A percentile compares a stretch with the other conserved stretches of the same genome.
These are phyloP conservation scores for Pterocarpus macrocarpus DNA, from an alignment of 306 rosid genomes.

Conservation along the genomic window DNA sequence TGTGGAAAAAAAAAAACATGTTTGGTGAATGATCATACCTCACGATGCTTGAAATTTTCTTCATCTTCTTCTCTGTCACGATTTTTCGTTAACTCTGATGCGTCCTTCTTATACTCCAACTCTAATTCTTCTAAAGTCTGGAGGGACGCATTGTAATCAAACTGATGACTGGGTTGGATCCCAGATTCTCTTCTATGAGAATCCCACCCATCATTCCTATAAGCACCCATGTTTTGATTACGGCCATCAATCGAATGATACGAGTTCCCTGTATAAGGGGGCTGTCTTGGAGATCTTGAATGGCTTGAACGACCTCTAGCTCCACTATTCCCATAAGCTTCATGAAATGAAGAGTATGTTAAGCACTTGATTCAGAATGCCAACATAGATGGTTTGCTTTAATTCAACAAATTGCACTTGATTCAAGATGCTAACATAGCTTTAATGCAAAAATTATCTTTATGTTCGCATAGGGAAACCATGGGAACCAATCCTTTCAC, in stretches of 20 bases:
- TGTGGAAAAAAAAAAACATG: constrained; percentile 26
- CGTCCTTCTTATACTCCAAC: constrained; percentile 84
- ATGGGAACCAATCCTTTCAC: constrained; percentile 78
- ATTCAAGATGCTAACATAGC: constrained; percentile 75
- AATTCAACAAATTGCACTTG: constrained; percentile 75
- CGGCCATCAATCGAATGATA: constrained; percentile 76
- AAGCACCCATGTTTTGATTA: constrained; percentile 67
- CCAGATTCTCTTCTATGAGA: constrained; percentile 80
- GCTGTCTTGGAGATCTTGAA: constrained; percentile 88
- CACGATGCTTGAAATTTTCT: constrained; percentile 91
- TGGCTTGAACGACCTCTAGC: constrained; percentile 85
- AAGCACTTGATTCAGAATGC: constrained; percentile 79
- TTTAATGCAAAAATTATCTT: constrained; percentile 80
- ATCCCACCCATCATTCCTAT: constrained; percentile 83
- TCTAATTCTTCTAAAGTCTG: constrained; percentile 87
- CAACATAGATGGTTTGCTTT: constrained; percentile 72
- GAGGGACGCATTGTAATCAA: constrained; percentile 64
- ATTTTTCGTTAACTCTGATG: constrained; percentile 73
- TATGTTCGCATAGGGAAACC: constrained; percentile 70
- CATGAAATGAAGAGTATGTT: constrained; percentile 89
- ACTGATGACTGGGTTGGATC: constrained; percentile 71
- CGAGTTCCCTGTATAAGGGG: constrained; percentile 72
- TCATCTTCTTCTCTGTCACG: constrained; percentile 97
- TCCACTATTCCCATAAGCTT: constrained; percentile 94
- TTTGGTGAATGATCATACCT: constrained; percentile 63